Base-by-base conservation (phyloP, 1,139 yeast genomes). In the Pneumocystis wakefieldiae region DNA sequence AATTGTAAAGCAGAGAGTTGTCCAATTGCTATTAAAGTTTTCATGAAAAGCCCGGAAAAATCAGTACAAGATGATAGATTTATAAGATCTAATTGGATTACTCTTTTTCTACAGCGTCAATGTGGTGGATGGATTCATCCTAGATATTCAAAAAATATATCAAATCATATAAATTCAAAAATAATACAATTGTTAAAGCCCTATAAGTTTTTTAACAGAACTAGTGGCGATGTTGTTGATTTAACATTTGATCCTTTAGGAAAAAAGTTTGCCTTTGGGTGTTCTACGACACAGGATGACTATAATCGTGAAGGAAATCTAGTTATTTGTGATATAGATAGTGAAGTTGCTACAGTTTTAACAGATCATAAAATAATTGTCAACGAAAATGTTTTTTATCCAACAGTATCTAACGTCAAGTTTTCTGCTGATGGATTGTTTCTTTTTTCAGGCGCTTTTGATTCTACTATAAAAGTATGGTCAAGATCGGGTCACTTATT, bases 261-360 rank as follows among this genome's bases (percentile, higher is more conserved):
- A 3, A 48, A 12, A 24, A 48, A 59, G 38, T 55, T 62, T 17
- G 63, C 63, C 12, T 55, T 62, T 32, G 63, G 63, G 24, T 59
- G 63, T 37, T 53, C 60, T 15, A 48, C 63, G 19, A 55, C 41
- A 3, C 62, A 53, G 14, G 63, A 57, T 38, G 63, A 48, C 4
- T 62, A 62, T 42, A 62, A 62, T 32, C 64, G 64, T 41, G 39
- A 41, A 38, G 64, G 64, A 19, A 62, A 61, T 8, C 36, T 62
- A 36, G 61, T 59, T 59, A 32, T 62, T 8, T 62, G 64, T 35
- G 64, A 62, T 36, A 19, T 61, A n/a, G 41, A 61, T 15, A 24
- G 19, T 19, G 63, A 42, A n/a, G 14, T 32, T 15, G 32, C 42
- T 17, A 48, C 36, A n/a, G 32, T 61, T 10, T 42, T 62, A n/a